Evolutionary conservation across 169 alveolate species (phyloP).

Genomic region (Perkinsus marinus): DNA sequence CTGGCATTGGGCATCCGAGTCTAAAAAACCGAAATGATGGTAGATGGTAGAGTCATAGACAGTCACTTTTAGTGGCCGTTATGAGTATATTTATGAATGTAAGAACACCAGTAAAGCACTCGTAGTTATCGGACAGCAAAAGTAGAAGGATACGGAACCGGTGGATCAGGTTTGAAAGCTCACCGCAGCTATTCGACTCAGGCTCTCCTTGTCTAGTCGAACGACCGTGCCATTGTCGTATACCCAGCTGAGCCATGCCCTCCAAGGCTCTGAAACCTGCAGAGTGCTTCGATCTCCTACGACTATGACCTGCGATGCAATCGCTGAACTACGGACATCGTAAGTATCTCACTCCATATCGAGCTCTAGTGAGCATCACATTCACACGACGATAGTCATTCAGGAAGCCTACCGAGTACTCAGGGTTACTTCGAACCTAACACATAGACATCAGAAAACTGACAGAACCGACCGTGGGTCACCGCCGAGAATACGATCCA

Average conservation of each 20-base stretch:
- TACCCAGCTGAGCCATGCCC: neutral
- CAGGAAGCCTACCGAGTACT: constrained; percentile 73
- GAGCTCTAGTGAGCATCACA: constrained; percentile 83
- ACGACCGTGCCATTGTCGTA: neutral
- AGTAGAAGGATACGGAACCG: no score
- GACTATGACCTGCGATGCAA: neutral
- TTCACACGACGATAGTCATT: constrained; percentile 76
- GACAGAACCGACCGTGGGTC: neutral
- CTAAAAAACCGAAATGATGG: neutral
- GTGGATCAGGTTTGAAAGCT: neutral
- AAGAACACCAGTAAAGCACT: no score
- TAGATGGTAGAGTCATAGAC: no score
- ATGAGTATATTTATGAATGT: no score
- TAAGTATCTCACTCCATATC: constrained; percentile 7
- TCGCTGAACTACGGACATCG: neutral
- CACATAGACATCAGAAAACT: neutral
- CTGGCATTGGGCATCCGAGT: neutral
- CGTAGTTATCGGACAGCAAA: no score
- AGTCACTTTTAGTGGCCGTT: no score
- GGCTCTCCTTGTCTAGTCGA: neutral
- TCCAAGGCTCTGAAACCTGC: neutral
- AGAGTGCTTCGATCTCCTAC: neutral
- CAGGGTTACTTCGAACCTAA: constrained; percentile 57
- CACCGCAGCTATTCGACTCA: neutral
- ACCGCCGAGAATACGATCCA: constrained; percentile 77